Percentiles rank a stretch among this genome's conserved stretches.
phyloP scores from a whole-genome alignment of 768 basidiomycete genomes.

The Leccinum aurantiacum region DNA sequence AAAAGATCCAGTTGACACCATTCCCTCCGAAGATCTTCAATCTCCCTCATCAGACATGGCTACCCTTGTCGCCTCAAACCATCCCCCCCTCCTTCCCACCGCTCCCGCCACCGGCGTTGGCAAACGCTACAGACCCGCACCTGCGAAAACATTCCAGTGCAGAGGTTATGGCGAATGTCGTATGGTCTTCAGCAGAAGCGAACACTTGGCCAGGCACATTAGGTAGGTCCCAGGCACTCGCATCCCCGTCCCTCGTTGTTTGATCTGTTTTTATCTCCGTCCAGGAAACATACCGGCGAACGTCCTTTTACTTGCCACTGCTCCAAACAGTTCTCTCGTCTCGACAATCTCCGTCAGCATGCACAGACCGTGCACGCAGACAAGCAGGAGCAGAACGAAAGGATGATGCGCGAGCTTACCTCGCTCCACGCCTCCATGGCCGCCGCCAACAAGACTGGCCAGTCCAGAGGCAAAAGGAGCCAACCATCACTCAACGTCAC shows the following conservation, averaged over 20 bases:
- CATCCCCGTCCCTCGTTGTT: conserved; percentile 13
- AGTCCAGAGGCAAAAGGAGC: conserved; percentile 40
- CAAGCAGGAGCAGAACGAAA: conserved; percentile 83
- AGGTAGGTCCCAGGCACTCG: conserved; percentile 55
- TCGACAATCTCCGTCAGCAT: conserved; percentile 97
- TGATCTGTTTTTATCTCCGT: conserved; percentile 27
- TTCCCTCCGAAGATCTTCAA: background rate
- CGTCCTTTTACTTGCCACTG: conserved; percentile 96
- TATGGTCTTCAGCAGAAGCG: conserved; percentile 95
- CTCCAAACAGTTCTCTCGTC: conserved; percentile 90
- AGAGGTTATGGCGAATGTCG: conserved; percentile 92
- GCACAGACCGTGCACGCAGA: conserved; percentile 97
- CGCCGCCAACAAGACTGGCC: conserved; percentile 43
- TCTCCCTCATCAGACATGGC: conserved; percentile 30
- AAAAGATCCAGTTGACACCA: conserved; percentile 7
- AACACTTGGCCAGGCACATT: conserved; percentile 95
- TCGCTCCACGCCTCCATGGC: conserved; percentile 82
- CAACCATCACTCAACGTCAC: conserved; percentile 22
- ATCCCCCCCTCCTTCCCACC: conserved; percentile 22
- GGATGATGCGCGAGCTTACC: conserved; percentile 89
- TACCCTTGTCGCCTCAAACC: conserved; percentile 32
- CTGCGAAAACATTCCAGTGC: conserved; percentile 94
- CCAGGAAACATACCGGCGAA: conserved; percentile 97
- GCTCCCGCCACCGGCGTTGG: conserved; percentile 29
- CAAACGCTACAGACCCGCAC: conserved; percentile 78